A percentile compares a stretch with the other conserved stretches of the same genome.
Evolutionary conservation across 441 rosid genomes (phyloP).

Genomic region (Populus hybrid): DNA sequence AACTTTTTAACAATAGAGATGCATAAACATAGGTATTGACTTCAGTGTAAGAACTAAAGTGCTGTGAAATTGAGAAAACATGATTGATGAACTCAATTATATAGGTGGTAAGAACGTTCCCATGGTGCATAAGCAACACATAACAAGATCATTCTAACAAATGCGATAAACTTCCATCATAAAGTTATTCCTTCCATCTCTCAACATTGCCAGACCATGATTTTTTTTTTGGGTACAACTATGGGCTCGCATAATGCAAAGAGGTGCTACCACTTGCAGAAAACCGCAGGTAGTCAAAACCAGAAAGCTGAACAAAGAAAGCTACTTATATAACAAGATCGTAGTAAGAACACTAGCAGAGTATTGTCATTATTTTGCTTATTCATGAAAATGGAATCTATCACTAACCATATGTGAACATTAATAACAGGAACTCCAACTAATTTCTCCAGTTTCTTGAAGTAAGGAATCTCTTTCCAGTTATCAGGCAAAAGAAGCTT

Average conservation of each 20-base stretch:
- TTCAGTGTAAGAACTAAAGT: background rate
- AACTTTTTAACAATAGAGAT: background rate
- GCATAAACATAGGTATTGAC: background rate
- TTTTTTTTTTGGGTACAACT: too few species aligned
- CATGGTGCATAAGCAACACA: background rate
- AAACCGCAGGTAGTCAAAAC: too few species aligned
- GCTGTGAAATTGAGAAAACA: background rate
- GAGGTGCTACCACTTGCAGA: too few species aligned
- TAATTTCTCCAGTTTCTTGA: slow-evolving; percentile 81
- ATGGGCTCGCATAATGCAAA: too few species aligned
- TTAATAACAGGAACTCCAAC: slow-evolving; percentile 96
- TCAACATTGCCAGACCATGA: background rate
- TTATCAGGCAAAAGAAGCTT: slow-evolving; percentile 85
- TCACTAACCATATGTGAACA: slow-evolving; percentile 88
- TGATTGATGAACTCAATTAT: background rate
- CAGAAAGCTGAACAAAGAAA: background rate
- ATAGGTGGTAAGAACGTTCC: background rate
- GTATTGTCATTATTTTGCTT: background rate
- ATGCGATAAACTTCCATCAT: background rate
- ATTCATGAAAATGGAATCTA: slow-evolving; percentile 11
- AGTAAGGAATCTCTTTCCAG: slow-evolving; percentile 82
- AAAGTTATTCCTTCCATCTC: background rate
- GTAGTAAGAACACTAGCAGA: background rate
- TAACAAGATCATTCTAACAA: background rate
- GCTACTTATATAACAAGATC: background rate